Conservation (phyloP, 78 protist genomes). For the Dictyostelium brefeldianum region DNA sequence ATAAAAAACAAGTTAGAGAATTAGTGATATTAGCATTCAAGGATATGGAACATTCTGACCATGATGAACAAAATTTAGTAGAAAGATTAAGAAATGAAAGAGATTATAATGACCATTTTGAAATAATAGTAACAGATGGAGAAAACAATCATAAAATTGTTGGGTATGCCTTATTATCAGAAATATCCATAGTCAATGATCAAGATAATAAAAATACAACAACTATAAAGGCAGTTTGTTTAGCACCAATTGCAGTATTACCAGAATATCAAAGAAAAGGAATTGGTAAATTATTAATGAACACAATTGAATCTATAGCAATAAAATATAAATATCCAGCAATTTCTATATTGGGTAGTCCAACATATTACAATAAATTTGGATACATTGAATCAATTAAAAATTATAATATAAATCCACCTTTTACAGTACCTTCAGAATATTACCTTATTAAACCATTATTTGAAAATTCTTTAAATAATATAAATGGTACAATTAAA, state of each 20-base stretch:
- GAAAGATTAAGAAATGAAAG: neutral
- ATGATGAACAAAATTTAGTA: neutral
- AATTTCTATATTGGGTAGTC: neutral
- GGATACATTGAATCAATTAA: neutral
- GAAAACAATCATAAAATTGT: neutral
- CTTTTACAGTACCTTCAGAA: neutral
- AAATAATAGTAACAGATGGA: neutral
- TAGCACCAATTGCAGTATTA: constrained; percentile 3
- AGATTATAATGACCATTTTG: neutral
- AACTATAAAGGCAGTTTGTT: neutral
- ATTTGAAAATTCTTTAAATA: neutral
- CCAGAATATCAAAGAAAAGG: constrained; percentile 21
- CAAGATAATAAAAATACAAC: neutral
- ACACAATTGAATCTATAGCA: neutral
- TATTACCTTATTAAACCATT: neutral
- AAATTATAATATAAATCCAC: neutral
- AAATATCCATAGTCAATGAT: neutral
- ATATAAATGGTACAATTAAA: neutral
- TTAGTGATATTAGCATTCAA: neutral
- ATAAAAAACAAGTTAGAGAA: neutral
- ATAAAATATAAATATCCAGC: neutral
- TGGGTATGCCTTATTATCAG: neutral
- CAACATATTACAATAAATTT: neutral
- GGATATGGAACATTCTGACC: neutral
- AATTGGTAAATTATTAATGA: neutral